Evolutionary conservation across 805 yeast species (phyloP), one percentile per base, ranked within the genome.

Genomic region (Dipodascopsis uninucleata): DNA sequence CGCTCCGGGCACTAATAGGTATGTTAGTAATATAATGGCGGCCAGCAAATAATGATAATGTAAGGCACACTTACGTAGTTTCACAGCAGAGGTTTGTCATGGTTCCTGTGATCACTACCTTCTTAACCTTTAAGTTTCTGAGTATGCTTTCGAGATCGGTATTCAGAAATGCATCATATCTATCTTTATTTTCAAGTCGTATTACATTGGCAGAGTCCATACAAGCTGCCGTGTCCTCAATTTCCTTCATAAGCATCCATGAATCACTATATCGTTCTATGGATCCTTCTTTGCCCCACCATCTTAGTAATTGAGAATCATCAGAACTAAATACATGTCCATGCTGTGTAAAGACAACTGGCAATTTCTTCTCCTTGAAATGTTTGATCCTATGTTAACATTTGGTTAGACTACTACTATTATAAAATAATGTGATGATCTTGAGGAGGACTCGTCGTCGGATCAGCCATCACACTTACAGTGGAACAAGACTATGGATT

Each of bases 51-150:
- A 10, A n/a, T 26, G n/a, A 26, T 10, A 10, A 26, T 26, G 12
- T 26, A n/a, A 12, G n/a, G n/a, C n/a, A n/a, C n/a, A n/a, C n/a
- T n/a, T n/a, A n/a, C n/a, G 53, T 49, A 8, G 52, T 49, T 26
- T 49, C 53, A 39, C 53, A 49, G 43, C 53, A 49, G 18, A 49
- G 31, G 23, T 49, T 49, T 5, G 53, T 49, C 52, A 49, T 22
- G 4, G 51, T 39, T 9, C 53, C 53, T 8, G 53, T 46, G 5
- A 49, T 32, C 8, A 49, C 53, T 5, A 49, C 51, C 9, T 37
- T 16, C 2, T 25, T 12, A 32, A 44, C 29, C 7, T 17, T 7
- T 7, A 10, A 33, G 2, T 23, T 20, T 23, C 25, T 41, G 23
- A 49, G 25, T 8, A 46, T 28, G 20, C 12, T 12, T n/a, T 49